These are phyloP conservation scores for Fragaria iinumae DNA, from an alignment of 306 rosid species.

Conservation along the genomic window DNA sequence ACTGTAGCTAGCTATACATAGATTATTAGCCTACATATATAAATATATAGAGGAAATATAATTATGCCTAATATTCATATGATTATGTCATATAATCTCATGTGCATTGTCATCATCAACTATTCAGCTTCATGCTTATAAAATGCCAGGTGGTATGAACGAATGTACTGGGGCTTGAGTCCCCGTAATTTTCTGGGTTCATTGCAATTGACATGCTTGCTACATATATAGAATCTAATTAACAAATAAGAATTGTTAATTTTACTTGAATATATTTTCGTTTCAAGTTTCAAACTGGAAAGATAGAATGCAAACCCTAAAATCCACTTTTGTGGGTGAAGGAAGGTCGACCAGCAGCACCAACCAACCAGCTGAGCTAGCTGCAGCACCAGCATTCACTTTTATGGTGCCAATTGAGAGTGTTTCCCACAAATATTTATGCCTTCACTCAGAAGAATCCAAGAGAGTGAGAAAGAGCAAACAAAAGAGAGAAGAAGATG, in stretches of 20 bases:
- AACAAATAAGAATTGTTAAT: neutral
- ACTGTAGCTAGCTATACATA: neutral
- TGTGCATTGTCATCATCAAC: conserved; percentile 5
- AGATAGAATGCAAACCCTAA: conserved; percentile 28
- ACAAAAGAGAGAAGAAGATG: conserved; percentile 24
- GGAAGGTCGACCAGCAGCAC: conserved; percentile 45
- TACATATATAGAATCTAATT: neutral
- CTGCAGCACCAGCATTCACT: conserved; percentile 7
- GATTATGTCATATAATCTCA: neutral
- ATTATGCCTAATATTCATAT: neutral
- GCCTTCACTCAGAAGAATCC: conserved; percentile 85
- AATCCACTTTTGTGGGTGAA: conserved; percentile 37
- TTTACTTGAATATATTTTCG: neutral
- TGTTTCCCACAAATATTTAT: conserved; percentile 76
- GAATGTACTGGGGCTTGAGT: neutral
- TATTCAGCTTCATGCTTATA: neutral
- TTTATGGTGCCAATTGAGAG: conserved; percentile 61
- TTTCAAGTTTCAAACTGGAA: conserved; percentile 19
- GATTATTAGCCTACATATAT: neutral
- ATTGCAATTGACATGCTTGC: neutral
- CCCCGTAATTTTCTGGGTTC: neutral
- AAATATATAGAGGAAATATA: neutral
- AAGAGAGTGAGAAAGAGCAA: conserved; percentile 30
- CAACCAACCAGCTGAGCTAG: conserved; percentile 30
- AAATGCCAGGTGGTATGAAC: neutral